A percentile compares a stretch with the other conserved stretches of the same genome.
phyloP scores from a whole-genome alignment of 225 moss, liverwort and hornwort species.

The Pseudisothecium myosuroides region DNA sequence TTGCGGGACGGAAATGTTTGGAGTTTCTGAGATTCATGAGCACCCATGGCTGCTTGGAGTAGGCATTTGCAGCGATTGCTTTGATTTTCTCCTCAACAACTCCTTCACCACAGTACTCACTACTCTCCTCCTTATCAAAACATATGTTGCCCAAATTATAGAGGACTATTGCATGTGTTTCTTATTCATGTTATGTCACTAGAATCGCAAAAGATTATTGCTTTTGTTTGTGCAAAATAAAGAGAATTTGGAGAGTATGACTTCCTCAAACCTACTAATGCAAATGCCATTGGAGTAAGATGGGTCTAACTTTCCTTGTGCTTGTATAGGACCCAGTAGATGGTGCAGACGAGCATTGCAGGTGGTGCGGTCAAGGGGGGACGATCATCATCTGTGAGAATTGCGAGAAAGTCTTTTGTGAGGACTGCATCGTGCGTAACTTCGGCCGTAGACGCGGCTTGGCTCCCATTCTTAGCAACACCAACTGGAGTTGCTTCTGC shows the following conservation, averaged over 20 bases:
- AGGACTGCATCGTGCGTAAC: slow-evolving; percentile 55
- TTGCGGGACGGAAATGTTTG: background rate
- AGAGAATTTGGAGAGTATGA: background rate
- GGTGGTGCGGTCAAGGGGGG: slow-evolving; percentile 84
- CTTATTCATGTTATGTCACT: background rate
- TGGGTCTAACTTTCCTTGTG: background rate
- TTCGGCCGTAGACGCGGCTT: slow-evolving; percentile 16
- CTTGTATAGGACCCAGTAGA: slow-evolving; percentile 25
- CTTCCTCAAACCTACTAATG: background rate
- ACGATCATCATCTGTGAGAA: slow-evolving; percentile 32
- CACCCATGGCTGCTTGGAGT: background rate
- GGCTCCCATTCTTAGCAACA: slow-evolving; percentile 3
- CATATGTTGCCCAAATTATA: background rate
- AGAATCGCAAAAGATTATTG: background rate
- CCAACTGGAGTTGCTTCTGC: slow-evolving; percentile 45
- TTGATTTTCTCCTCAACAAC: background rate
- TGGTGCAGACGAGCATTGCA: slow-evolving; percentile 56
- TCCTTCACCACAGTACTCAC: background rate
- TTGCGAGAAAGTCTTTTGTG: slow-evolving; percentile 68
- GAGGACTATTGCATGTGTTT: background rate
- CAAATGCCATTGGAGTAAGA: background rate
- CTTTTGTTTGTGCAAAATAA: background rate
- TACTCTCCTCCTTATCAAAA: background rate
- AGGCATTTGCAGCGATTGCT: background rate
- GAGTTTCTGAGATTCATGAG: background rate